phyloP scores from a whole-genome alignment of 345 rosid species.

The Gossypium rotundifolium region DNA sequence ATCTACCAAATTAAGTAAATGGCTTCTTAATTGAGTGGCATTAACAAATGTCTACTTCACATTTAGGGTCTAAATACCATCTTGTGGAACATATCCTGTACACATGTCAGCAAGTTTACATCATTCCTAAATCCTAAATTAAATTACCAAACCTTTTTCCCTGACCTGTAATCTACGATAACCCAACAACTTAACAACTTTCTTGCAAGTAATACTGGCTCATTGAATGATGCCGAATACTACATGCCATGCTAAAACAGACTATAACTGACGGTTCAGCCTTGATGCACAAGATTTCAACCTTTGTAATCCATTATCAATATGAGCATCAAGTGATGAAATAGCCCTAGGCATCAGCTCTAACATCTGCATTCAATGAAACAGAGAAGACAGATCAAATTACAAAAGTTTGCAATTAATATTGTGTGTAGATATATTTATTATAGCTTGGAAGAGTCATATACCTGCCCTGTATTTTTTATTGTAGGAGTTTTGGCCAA shows the following conservation, averaged over 20 bases:
- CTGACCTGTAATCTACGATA: not conserved
- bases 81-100: not conserved
- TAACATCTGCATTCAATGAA: conserved; percentile 41
- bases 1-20: not conserved
- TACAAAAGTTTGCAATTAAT: not conserved
- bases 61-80: not conserved
- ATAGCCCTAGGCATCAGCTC: conserved; percentile 78
- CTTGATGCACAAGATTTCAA: conserved; percentile 9
- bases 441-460: conserved; percentile 9
- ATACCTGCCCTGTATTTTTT: conserved; percentile 70
- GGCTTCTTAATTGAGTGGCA: conserved; percentile 2
- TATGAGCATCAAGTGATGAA: conserved; percentile 71
- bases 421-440: not conserved
- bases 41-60: not conserved
- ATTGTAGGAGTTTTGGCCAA: conserved; percentile 61
- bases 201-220: not conserved
- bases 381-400: not conserved
- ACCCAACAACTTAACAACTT: not conserved
- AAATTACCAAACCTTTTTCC: not conserved
- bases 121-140: not conserved
- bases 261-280: not conserved
- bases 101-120: not conserved
- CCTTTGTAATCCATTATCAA: conserved; percentile 74
- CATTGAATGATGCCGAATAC: not conserved
- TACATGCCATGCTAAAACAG: not conserved